Percentiles rank a stretch among this genome's conserved stretches.
Conservation (phyloP, 2,329 filamentous ascomycete genomes). For the Paraphoma sp. region DNA sequence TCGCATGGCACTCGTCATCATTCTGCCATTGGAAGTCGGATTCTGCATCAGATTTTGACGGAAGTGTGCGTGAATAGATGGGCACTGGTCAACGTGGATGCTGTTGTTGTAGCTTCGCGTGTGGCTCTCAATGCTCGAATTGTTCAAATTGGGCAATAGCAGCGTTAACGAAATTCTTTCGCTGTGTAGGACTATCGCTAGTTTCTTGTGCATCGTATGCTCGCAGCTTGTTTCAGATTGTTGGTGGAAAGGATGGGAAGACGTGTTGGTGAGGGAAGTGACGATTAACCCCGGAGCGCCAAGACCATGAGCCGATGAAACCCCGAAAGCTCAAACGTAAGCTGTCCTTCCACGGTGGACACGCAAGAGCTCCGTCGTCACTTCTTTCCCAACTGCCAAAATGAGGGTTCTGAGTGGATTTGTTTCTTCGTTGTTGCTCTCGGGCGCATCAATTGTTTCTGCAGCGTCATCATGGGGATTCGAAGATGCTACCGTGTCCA, state of each 20-base stretch:
- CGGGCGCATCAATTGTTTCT: conserved; percentile 49
- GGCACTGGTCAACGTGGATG: no score
- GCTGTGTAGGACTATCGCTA: no score
- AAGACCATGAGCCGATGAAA: conserved; percentile 10
- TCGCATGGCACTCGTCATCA: no score
- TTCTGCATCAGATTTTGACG: no score
- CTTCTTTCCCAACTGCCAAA: conserved; percentile 29
- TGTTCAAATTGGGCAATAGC: no score
- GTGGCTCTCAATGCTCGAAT: no score
- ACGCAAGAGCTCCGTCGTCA: conserved; percentile 32
- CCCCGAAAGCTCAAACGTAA: conserved; percentile 17
- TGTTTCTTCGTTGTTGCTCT: conserved; percentile 51
- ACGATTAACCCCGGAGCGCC: conserved; percentile 2
- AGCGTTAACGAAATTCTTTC: no score
- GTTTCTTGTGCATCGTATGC: no score
- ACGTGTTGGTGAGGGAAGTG: background rate
- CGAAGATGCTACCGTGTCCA: conserved; percentile 72
- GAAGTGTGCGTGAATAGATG: no score
- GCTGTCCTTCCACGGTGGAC: conserved; percentile 2
- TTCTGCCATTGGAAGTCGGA: no score
- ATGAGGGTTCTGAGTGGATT: conserved; percentile 54
- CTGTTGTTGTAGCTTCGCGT: no score
- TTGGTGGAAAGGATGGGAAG: background rate
- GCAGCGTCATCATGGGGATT: conserved; percentile 73
- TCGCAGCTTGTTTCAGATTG: background rate